Evolutionary conservation across 1,284 basidiomycete genomes (phyloP).

Genomic region (Volvariella volvacea): DNA sequence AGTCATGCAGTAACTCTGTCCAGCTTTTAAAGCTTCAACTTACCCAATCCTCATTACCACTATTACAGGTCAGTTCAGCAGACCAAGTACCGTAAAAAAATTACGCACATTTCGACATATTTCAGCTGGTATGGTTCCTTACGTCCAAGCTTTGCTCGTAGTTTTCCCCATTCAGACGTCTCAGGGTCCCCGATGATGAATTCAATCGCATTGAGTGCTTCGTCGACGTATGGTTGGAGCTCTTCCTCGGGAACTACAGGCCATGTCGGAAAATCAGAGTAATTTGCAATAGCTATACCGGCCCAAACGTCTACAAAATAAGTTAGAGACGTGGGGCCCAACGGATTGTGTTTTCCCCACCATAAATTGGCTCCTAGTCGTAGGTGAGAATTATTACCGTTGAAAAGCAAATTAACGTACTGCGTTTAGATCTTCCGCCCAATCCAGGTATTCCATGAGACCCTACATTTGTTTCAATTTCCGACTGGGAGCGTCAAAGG

Average conservation of each 20-base stretch:
- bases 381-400: too few relatives aligned
- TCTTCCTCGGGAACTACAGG: slow-evolving; percentile 27
- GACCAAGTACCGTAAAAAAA: too few relatives aligned
- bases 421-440: slow-evolving; percentile 48
- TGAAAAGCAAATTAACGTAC: too few relatives aligned
- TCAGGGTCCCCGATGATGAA: slow-evolving; percentile 58
- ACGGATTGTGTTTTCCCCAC: too few relatives aligned
- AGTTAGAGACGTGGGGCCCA: too few relatives aligned
- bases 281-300: too few relatives aligned
- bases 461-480: slow-evolving; percentile 22
- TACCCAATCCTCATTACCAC: too few relatives aligned
- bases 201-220: slow-evolving; percentile 61
- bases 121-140: slow-evolving; percentile 51
- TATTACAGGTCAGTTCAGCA: too few relatives aligned
- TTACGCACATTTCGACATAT: slow-evolving; percentile 65
- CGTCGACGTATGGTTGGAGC: slow-evolving; percentile 57
- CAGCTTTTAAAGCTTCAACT: too few relatives aligned
- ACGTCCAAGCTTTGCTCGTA: slow-evolving; percentile 58
- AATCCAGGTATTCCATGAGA: slow-evolving; percentile 48
- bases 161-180: slow-evolving; percentile 40
- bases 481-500: not conserved
- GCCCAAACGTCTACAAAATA: too few relatives aligned
- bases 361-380: too few relatives aligned
- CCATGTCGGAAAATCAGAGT: not conserved
- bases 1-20: too few relatives aligned